phyloP scores from a whole-genome alignment of 2,329 filamentous ascomycete species.

The Claviceps sp. region DNA sequence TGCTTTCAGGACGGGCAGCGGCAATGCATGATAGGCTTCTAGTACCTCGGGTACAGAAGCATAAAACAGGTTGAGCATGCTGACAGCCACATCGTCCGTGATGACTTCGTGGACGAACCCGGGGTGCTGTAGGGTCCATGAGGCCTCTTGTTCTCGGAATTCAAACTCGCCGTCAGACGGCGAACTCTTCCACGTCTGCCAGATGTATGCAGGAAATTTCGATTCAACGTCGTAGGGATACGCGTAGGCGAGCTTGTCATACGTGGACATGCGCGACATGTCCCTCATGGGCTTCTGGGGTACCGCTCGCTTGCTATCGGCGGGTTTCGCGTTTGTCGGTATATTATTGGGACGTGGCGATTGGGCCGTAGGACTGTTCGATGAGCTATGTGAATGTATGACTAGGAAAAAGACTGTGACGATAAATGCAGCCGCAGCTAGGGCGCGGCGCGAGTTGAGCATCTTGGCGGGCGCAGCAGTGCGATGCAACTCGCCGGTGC shows the following conservation, averaged over 20 bases:
- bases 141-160: slow-evolving; percentile 74
- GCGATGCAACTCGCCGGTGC: neutral
- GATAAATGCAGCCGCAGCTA: slow-evolving; percentile 56
- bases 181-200: slow-evolving; percentile 95
- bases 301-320: slow-evolving; percentile 1
- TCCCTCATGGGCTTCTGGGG: slow-evolving; percentile 47
- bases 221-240: slow-evolving; percentile 81
- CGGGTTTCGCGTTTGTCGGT: slow-evolving; percentile 10
- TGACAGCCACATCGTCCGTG: slow-evolving; percentile 73
- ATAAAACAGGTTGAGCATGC: slow-evolving; percentile 77
- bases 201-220: slow-evolving; percentile 95
- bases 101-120: slow-evolving; percentile 94
- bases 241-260: slow-evolving; percentile 77
- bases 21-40: slow-evolving; percentile 61
- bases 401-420: slow-evolving; percentile 57
- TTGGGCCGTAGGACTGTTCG: neutral
- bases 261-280: slow-evolving; percentile 56
- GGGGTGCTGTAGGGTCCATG: slow-evolving; percentile 78
- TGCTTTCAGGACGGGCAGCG: slow-evolving; percentile 62
- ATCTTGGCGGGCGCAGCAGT: slow-evolving; percentile 31
- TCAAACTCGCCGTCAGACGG: slow-evolving; percentile 65
- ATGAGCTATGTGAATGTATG: slow-evolving; percentile 39
- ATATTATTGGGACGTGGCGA: slow-evolving; percentile 10
- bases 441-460: slow-evolving; percentile 66
- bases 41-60: slow-evolving; percentile 67